Percentiles rank a stretch among this genome's conserved stretches.
phyloP scores from a whole-genome alignment of 1,284 basidiomycete genomes.

The Irpex rosettiformis region DNA sequence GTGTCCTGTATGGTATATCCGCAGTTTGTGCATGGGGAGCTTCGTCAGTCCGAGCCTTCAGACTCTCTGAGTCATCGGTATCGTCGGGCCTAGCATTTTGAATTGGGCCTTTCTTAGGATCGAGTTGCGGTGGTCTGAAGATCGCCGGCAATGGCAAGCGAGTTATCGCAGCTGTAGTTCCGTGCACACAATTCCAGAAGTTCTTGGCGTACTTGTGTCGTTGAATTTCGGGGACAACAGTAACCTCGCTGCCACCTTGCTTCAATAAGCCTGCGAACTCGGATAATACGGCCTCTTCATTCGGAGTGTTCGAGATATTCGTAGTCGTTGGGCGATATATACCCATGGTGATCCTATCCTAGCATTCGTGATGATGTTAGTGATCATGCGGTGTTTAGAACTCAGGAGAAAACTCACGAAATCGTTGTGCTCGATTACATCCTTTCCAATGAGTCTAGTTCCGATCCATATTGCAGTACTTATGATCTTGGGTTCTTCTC shows the following conservation, averaged over 20 bases:
- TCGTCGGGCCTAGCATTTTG: slow-evolving; percentile 24
- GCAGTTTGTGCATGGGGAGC: slow-evolving; percentile 31
- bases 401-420: slow-evolving; percentile 38
- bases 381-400: neutral
- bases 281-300: slow-evolving; percentile 41
- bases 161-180: slow-evolving; percentile 49
- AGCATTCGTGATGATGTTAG: neutral
- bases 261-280: slow-evolving; percentile 45
- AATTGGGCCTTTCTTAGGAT: slow-evolving; percentile 10
- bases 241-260: slow-evolving; percentile 45
- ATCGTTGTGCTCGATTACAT: slow-evolving; percentile 46
- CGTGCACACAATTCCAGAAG: slow-evolving; percentile 60
- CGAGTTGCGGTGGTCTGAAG: slow-evolving; percentile 41
- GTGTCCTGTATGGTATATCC: slow-evolving; percentile 36
- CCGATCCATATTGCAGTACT: slow-evolving; percentile 53
- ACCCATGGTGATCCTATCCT: slow-evolving; percentile 53
- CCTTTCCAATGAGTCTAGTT: slow-evolving; percentile 44
- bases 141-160: slow-evolving; percentile 48
- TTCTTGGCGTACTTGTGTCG: slow-evolving; percentile 61
- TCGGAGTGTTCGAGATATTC: slow-evolving; percentile 38
- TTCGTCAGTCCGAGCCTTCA: no score
- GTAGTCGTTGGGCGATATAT: slow-evolving; percentile 46
- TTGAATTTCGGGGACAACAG: slow-evolving; percentile 56
- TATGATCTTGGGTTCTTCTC: slow-evolving; percentile 47
- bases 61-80: no score